These are phyloP conservation scores for Groenewaldozyma auringiensis DNA, from an alignment of 1,139 yeast genomes.

Conservation along the genomic window DNA sequence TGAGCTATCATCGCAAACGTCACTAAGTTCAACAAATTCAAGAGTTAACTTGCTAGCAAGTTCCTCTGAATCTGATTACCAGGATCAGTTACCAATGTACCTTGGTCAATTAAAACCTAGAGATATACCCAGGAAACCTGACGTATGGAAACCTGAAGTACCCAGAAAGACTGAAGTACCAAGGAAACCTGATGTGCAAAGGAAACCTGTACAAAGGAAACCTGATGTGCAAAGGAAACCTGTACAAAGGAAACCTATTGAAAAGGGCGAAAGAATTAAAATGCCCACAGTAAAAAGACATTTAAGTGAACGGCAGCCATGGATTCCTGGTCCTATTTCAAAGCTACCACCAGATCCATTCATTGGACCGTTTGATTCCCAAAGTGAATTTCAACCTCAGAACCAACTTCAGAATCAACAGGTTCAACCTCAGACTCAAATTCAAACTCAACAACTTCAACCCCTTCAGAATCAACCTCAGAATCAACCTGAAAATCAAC, in stretches of 20 bases:
- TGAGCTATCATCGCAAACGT: not conserved
- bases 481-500: not conserved
- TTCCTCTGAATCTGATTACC: not conserved
- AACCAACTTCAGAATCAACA: not conserved
- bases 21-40: not conserved
- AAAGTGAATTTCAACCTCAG: too few species aligned
- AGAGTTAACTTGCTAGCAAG: not conserved
- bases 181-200: too few species aligned
- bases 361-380: too few species aligned
- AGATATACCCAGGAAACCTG: not conserved
- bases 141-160: not conserved
- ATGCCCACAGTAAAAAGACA: not conserved
- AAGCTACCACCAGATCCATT: too few species aligned
- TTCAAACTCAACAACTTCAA: not conserved
- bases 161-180: not conserved
- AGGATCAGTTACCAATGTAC: not conserved
- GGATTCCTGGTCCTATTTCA: not conserved
- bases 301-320: not conserved
- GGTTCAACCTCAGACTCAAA: not conserved
- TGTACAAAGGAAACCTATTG: not conserved
- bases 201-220: not conserved
- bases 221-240: not conserved
- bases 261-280: not conserved
- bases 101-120: not conserved
- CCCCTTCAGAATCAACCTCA: too few species aligned